These are phyloP conservation scores for Talaromyces sp. DNA, from an alignment of 2,329 filamentous ascomycete species.

Conservation along the genomic window DNA sequence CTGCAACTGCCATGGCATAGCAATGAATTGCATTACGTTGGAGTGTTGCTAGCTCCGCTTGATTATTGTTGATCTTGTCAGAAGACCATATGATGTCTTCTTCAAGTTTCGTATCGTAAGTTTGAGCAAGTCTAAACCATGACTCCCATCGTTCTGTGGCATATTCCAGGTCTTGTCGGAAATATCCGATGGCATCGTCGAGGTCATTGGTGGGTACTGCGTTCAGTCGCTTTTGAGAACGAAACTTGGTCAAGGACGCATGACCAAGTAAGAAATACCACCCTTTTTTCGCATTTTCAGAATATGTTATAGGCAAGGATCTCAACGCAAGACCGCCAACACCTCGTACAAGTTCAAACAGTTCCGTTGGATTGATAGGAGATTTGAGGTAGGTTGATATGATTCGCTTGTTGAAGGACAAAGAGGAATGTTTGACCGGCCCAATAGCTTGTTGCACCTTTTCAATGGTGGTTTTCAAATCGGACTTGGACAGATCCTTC, in stretches of 20 bases:
- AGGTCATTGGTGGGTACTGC: constrained; percentile 79
- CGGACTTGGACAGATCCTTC: constrained; percentile 87
- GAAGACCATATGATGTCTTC: constrained; percentile 85
- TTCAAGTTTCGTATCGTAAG: constrained; percentile 82
- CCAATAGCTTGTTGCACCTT: constrained; percentile 87
- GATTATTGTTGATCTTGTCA: constrained; percentile 84
- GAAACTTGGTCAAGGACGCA: constrained; percentile 82
- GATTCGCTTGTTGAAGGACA: constrained; percentile 83
- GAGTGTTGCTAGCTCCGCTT: constrained; percentile 67
- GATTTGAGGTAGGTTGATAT: constrained; percentile 77
- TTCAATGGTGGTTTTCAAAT: constrained; percentile 85
- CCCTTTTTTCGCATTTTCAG: constrained; percentile 68
- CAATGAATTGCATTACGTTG: constrained; percentile 82
- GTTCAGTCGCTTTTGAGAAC: constrained; percentile 71
- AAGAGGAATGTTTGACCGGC: constrained; percentile 68
- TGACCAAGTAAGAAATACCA: constrained; percentile 93
- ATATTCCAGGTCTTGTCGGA: constrained; percentile 78
- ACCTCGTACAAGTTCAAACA: constrained; percentile 79
- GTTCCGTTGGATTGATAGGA: constrained; percentile 73
- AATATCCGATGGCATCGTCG: constrained; percentile 73
- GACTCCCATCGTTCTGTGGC: constrained; percentile 80
- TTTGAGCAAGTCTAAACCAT: constrained; percentile 84
- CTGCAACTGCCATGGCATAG: constrained; percentile 66
- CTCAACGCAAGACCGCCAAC: constrained; percentile 70
- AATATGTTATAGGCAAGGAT: constrained; percentile 65